Base-by-base conservation (phyloP, 2,329 filamentous ascomycete species). In the Endoconidiophora laricicola region DNA sequence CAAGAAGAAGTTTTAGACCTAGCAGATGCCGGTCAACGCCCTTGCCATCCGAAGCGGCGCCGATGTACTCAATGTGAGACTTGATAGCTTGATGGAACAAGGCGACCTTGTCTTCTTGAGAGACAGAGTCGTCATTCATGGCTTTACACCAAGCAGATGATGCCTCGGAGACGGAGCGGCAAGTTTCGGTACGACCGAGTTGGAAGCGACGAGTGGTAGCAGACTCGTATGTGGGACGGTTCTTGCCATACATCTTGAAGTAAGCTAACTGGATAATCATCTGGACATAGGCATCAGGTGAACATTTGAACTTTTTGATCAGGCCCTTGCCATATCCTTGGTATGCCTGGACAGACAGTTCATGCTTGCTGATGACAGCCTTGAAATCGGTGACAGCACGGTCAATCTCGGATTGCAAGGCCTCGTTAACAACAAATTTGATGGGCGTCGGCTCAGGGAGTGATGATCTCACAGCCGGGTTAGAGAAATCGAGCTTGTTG, bases 291-390 rank as follows among this genome's bases (percentile, higher is more conserved):
- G 90, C 91, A 60, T 98, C 93, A 26, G 91, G 91, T 23, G 85
- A 93, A 77, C 86, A 94, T 70, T 87, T 93, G 79, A 98, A 96
- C 68, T 94, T 93, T 79, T 98, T 98, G 74, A 98, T 96, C 55
- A 98, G 72, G 23, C 86, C 87, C 72, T 98, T 98, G 64, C 91
- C 91, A 65, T 98, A 98, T 59, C 82, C 90, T 67, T 96, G 88
- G 72, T 93, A 98, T 24, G 87, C 84, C 65, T 96, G 90, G 2
- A 98, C 88, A 20, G 84, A 78, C 43, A 98, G 80, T 65, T 98
- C 83, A 65, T 98, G 91, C 57, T 85, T 74, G 55, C 78, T 78
- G 57, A 98, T 94, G 55, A 94, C 77, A 57, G 78, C 71, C 54
- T 73, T 70, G 67, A 96, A 95, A 68, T 94, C 83, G 53, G 74